These are phyloP conservation scores for Fraxinus albicans DNA, from an alignment of 305 asterid genomes.

Conservation along the genomic window DNA sequence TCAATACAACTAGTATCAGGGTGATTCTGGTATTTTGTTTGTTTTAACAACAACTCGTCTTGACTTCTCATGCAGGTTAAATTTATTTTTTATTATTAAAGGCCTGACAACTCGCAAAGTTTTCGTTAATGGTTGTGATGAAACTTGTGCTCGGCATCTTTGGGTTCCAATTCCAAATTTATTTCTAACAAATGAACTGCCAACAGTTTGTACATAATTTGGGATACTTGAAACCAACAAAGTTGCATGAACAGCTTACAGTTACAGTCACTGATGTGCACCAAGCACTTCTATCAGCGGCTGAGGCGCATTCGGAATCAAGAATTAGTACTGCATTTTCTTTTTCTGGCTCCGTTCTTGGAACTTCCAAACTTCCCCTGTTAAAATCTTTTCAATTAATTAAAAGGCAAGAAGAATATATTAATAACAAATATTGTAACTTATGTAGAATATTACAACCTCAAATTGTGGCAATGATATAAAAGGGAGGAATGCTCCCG, in stretches of 20 bases:
- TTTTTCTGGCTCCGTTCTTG: not conserved
- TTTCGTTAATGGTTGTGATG: too few species aligned
- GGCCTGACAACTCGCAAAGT: too few species aligned
- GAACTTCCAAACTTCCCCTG: conserved; percentile 45
- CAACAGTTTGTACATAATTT: not conserved
- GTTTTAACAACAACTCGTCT: too few species aligned
- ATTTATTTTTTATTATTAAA: too few species aligned
- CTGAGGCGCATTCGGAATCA: conserved; percentile 8
- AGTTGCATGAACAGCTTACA: conserved; percentile 21
- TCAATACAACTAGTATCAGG: too few species aligned
- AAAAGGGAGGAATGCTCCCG: not conserved
- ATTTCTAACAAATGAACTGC: not conserved
- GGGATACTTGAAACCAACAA: not conserved
- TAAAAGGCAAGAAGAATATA: conserved; percentile 1
- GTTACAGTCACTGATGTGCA: conserved; percentile 57
- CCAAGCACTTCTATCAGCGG: conserved; percentile 41
- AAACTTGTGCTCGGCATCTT: too few species aligned
- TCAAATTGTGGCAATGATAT: conserved; percentile 17
- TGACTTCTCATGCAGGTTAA: too few species aligned
- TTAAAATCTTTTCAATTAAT: not conserved
- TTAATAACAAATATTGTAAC: not conserved
- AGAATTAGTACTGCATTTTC: not conserved
- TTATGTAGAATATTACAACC: not conserved
- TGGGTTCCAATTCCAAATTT: not conserved
- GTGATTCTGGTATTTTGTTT: too few species aligned